Evolutionary conservation across 2,329 filamentous ascomycete species (phyloP), one percentile per base, ranked within the genome.

Genomic region (Acrocalymma vagum): DNA sequence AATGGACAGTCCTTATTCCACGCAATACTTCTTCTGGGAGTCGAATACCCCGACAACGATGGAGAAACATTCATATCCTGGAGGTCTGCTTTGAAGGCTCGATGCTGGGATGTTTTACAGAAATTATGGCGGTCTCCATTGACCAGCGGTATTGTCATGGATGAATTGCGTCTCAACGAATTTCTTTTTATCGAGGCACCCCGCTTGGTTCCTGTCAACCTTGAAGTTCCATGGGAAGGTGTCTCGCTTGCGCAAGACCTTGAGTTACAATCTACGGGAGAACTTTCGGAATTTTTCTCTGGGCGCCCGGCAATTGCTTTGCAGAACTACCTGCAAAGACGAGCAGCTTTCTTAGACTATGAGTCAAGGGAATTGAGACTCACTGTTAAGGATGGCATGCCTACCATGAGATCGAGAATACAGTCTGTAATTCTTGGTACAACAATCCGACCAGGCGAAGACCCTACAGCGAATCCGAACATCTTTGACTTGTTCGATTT

Each of bases 401-500:
- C 88, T 4, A 67, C 69, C 2, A 61, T 72, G 37, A 70, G 55
- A 29, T 72, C 75, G 27, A 71, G 70, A 35, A 72, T 78, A 10
- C 70, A 84, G 22, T 78, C 78, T 3, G 75, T 90, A 1, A 75
- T 97, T n/a, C 83, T 92, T 28, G 94, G 94, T 5, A 84, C 87
- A 27, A 83, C 90, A 6, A 77, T 82, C 9, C 75, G 84, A 13
- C 81, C 86, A 10, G 83, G 82, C 43, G 85, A 86, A 31, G 82
- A 88, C 38, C 75, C 83, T 5, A 75, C 87, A 24, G 73, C 77
- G 18, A 87, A 90, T 42, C 80, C 86, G 1, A 91, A 88, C 3
- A 81, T 97, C 6, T 96, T 97, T 60, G 91, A 96, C 52, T 79
- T 97, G 15, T 94, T 95, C 58, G 94, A 99, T 70, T 97, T 97